Evolutionary conservation across 2,329 filamentous ascomycete species (phyloP), one percentile per base, ranked within the genome.

Genomic region (Colletotrichum tanaceti): DNA sequence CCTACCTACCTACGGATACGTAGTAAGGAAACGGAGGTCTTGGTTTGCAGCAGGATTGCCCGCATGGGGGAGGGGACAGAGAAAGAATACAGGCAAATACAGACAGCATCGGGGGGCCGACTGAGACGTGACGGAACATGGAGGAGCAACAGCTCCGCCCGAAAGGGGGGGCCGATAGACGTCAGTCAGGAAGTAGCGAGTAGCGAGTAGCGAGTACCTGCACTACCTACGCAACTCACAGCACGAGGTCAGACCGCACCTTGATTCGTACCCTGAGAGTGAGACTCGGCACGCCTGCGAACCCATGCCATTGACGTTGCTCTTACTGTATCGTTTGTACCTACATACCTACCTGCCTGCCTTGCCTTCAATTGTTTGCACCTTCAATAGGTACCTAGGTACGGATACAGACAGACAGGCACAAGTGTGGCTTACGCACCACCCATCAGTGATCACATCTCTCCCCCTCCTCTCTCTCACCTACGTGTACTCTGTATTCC

Each of bases 71-170:
- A 41, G 24, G 28, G 6, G 28, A 28, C 28, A 32, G 28, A 32
- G 28, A 32, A 32, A 32, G 28, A 32, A 7, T 32, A 32, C 28
- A 32, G 59, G 9, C 35, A 39, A 32, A 7, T 32, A 32, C 28
- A 32, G 59, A 13, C 35, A 39, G 39, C 59, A 52, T n/a, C n/a
- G n/a, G n/a, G n/a, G n/a, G n/a, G n/a, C 3, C 47, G 24, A 24
- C 24, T 52, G 49, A 4, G 18, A 35, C 49, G n/a, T 35, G 4
- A 53, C 20, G 52, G 53, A 49, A 57, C 61, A 39, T 49, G 44
- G 44, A 38, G 32, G 32, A 65, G 65, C 49, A 46, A 57, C 39
- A 68, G 65, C 62, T 60, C 65, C 62, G 65, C 61, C 46, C 46
- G 53, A 32, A n/a, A n/a, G n/a, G n/a, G n/a, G 55, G 41, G 41